Evolutionary conservation across 2,329 filamentous ascomycete species (phyloP).

Genomic region (Bipolaris oryzae): DNA sequence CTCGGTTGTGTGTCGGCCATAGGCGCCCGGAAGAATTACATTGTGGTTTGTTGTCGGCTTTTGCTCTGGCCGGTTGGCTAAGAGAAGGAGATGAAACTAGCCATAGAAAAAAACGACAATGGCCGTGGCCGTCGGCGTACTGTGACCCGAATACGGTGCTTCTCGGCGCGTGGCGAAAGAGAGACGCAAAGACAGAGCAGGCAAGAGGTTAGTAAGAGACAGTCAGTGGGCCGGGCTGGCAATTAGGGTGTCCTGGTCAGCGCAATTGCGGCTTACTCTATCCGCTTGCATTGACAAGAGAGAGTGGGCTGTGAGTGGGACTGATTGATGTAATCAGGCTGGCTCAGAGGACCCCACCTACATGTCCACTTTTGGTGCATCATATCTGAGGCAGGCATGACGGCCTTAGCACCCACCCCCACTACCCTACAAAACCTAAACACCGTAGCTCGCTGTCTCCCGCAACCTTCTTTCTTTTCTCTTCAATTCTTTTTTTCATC

Average conservation of each 20-base stretch:
- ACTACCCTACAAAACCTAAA: constrained; percentile 29
- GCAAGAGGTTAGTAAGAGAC: constrained; percentile 17
- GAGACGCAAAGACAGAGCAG: constrained; percentile 3
- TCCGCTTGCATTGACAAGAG: neutral
- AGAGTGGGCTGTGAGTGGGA: constrained; percentile 11
- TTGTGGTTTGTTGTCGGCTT: constrained; percentile 5
- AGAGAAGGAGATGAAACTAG: constrained; percentile 7
- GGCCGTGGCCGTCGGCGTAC: constrained; percentile 6
- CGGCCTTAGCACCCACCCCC: constrained; percentile 14
- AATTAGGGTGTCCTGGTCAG: neutral
- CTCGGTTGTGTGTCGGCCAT: constrained; percentile 17
- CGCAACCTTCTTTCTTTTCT: constrained; percentile 25
- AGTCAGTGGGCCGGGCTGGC: constrained; percentile 7
- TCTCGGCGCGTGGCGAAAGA: constrained; percentile 14
- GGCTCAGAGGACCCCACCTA: constrained; percentile 13
- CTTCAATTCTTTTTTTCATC: constrained; percentile 18
- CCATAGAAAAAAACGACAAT: neutral
- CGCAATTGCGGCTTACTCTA: constrained; percentile 12
- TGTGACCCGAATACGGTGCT: constrained; percentile 12
- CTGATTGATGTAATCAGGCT: constrained; percentile 23
- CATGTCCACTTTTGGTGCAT: constrained; percentile 13
- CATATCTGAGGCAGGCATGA: constrained; percentile 16
- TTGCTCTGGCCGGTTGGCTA: neutral
- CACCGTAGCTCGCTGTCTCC: constrained; percentile 10
- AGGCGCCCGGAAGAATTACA: constrained; percentile 34